A percentile compares a stretch with the other conserved stretches of the same genome.
phyloP scores from a whole-genome alignment of 257 asterid genomes.

The Solanum chaucha region DNA sequence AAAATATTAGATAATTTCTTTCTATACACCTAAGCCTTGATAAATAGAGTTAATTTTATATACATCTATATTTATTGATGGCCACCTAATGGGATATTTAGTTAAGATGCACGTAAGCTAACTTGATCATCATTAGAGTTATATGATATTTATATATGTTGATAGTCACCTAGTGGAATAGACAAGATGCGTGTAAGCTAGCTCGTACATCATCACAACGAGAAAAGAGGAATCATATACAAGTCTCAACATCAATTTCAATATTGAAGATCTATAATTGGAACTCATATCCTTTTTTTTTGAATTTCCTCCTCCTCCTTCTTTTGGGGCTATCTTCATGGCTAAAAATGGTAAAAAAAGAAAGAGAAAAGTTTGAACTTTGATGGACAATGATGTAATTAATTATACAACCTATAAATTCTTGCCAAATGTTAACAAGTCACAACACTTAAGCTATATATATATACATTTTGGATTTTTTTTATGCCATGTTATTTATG shows the following conservation, averaged over 20 bases:
- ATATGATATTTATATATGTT: accelerated
- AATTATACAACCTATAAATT: background rate
- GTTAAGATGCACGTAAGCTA: background rate
- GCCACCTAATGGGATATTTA: background rate
- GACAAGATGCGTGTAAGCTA: background rate
- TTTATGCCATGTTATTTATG: background rate
- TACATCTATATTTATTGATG: background rate
- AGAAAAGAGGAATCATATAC: background rate
- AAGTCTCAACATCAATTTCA: background rate
- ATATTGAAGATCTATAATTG: background rate
- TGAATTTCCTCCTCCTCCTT: background rate
- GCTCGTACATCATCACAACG: accelerated
- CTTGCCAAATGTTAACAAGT: background rate
- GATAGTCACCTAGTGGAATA: accelerated
- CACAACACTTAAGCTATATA: background rate
- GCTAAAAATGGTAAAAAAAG: background rate
- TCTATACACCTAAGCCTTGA: accelerated
- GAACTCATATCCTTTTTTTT: background rate
- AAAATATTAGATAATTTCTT: background rate
- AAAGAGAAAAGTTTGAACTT: background rate
- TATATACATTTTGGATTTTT: background rate
- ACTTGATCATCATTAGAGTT: background rate
- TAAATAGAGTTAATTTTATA: background rate
- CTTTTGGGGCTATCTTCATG: background rate
- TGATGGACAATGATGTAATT: background rate